Evolutionary conservation across 495 filamentous ascomycete genomes (phyloP), one percentile per base, ranked within the genome.

Genomic region (Aspergillus funiculosus): DNA sequence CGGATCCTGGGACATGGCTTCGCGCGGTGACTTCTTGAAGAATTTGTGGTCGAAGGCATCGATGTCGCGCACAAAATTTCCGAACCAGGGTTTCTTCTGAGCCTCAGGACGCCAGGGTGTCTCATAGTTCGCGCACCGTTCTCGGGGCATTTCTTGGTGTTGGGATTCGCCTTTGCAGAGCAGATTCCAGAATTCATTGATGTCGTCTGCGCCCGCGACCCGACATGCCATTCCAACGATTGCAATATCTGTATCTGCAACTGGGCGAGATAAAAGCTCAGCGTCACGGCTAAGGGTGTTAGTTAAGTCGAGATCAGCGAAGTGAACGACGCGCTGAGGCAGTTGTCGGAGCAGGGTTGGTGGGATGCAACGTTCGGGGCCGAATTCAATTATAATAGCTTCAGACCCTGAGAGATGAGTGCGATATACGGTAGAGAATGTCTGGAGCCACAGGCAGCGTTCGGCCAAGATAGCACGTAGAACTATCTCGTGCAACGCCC

Each of bases 31-130:
- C 27, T 59, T 67, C 38, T 62, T 67, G 64, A 79, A 82, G 61
- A 81, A 79, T 5, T 58, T 49, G 34, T 74, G 67, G 43, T 82
- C 78, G 26, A 76, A 79, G 9, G 58, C 58, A 40, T 74, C 72
- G 10, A 49, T 46, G 25, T 71, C 62, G 9, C 54, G 39, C 5
- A 79, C 39, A 27, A 78, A 76, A 36, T 76, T 75, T 0, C 66
- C 76, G 17, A 57, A 74, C 61, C 60, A 76, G 5, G 67, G 67
- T 1, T 63, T 43, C 0, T 59, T 59, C 14, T 29, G 22, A 0
- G 57, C 45, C 11, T 66, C 62, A 0, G 66, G 60, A 0, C 68
- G 61, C 42, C 57, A 72, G 0, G 42, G 39, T 0, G 59, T 69
- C 0, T 71, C 59, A 21, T 69, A 31, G n/a, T 52, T 42, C 6